These are phyloP conservation scores for Nepenthes gracilis DNA, from an alignment of 148 eudicot genomes.

Conservation along the genomic window DNA sequence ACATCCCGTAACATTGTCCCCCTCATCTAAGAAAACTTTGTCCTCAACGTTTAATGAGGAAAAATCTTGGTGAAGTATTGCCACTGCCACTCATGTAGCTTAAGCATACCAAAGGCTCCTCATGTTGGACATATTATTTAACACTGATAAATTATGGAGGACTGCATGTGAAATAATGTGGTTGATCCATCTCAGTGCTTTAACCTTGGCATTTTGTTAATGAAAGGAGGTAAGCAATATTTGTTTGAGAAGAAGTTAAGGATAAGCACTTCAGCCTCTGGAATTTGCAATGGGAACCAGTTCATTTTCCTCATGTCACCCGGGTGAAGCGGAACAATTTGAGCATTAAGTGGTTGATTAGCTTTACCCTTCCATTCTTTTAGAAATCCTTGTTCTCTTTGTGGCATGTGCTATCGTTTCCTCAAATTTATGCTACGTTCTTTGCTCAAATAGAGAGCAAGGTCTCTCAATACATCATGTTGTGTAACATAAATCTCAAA, in stretches of 20 bases:
- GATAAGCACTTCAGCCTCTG: conserved; percentile 75
- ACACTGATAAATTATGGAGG: conserved; percentile 45
- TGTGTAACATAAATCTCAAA: conserved; percentile 67
- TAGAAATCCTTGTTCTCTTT: conserved; percentile 54
- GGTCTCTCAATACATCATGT: conserved; percentile 80
- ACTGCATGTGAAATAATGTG: conserved; percentile 38
- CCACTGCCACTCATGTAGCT: too few species aligned
- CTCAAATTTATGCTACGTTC: conserved; percentile 31
- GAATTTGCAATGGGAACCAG: conserved; percentile 60
- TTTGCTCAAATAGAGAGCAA: conserved; percentile 62
- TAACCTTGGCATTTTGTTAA: conserved; percentile 54
- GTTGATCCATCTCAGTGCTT: conserved; percentile 55
- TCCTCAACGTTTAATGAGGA: too few species aligned
- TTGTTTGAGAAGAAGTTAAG: conserved; percentile 49
- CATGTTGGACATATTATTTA: conserved; percentile 32
- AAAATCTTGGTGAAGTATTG: too few species aligned
- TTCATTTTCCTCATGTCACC: conserved; percentile 67
- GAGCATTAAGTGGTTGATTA: conserved; percentile 58
- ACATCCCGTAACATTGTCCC: too few species aligned
- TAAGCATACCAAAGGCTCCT: conserved; percentile 60
- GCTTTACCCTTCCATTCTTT: conserved; percentile 71
- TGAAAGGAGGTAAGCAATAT: conserved; percentile 67
- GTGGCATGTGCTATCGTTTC: conserved; percentile 59
- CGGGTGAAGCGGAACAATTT: conserved; percentile 58
- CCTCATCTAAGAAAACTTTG: conserved; percentile 37